Conservation (phyloP, 176 grass and related monocot genomes). For the Triticum turgidum region DNA sequence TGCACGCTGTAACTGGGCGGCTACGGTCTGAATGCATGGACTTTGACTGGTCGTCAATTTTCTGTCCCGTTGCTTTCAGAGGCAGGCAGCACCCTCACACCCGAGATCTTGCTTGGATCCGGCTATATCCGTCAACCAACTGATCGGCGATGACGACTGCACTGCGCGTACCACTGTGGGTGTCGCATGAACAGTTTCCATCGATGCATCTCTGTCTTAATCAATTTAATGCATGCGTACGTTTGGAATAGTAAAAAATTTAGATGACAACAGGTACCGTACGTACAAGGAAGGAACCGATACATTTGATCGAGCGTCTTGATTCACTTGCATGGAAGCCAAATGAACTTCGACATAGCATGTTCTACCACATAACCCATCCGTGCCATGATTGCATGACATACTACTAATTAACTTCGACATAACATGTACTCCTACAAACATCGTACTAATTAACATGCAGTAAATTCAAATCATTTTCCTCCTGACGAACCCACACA, state of each 20-base stretch:
- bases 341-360: not conserved
- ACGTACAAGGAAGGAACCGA: no score
- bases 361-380: not conserved
- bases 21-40: not conserved
- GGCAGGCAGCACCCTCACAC: not conserved
- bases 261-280: not conserved
- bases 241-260: not conserved
- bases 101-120: slow-evolving; percentile 26
- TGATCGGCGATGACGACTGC: not conserved
- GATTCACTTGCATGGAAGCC: no score
- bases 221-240: not conserved
- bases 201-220: not conserved
- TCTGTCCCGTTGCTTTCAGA: not conserved
- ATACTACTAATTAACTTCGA: not conserved
- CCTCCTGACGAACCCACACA: no score
- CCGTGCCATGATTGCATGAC: not conserved
- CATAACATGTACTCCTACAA: not conserved
- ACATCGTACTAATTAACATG: not conserved
- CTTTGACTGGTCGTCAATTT: not conserved
- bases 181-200: not conserved
- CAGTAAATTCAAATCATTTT: not conserved
- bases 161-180: not conserved
- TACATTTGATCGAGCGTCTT: no score
- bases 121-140: not conserved
- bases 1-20: not conserved